Evolutionary conservation across 2,329 filamentous ascomycete species (phyloP), one percentile per base, ranked within the genome.

Genomic region (Alternaria hordeiaustralica): DNA sequence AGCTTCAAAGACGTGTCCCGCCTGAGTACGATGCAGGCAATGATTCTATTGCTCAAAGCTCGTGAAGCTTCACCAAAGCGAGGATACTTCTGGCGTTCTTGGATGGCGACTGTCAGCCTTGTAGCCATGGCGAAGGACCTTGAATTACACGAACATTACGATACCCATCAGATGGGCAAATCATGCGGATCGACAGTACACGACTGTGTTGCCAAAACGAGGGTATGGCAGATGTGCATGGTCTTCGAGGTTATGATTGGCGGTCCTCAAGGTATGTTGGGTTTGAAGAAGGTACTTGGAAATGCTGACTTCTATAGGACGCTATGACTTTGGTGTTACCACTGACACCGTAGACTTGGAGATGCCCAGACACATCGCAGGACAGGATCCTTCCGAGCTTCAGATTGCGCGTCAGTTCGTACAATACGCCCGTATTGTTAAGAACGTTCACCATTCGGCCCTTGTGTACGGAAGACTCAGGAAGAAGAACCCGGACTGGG

Each of bases 41-140:
- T 97, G 65, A 82, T 97, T 47, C 90, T 98, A 47, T 86, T 97
- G 18, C 83, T 97, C 46, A 98, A 98, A 79, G 96, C 95, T 1
- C 88, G 94, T 67, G 95, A 98, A 79, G 92, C 92, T n/a, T 89
- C 92, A 9, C 94, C 95, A 0, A 97, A 97, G 76, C 89, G 93
- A 64, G 96, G 96, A 1, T 98, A 98, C 77, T 98, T 96, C 79
- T 98, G 96, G 81, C 90, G 95, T 41, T 98, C 96, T 0, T 98
- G 96, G 95, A 97, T 97, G 89, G 93, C 92, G 6, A 89, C 97
- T 20, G 95, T 97, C 57, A 93, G 94, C 64, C 93, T 95, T 67
- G 91, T 97, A 8, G 91, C 94, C 50, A 97, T 98, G 93, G 93
- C 89, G 25, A 96, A 96, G 74, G 95, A 97, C 76, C 84, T 98